Evolutionary conservation across 1,284 basidiomycete genomes (phyloP), one percentile per base, ranked within the genome.

Genomic region (Cutaneotrichosporon sp.): DNA sequence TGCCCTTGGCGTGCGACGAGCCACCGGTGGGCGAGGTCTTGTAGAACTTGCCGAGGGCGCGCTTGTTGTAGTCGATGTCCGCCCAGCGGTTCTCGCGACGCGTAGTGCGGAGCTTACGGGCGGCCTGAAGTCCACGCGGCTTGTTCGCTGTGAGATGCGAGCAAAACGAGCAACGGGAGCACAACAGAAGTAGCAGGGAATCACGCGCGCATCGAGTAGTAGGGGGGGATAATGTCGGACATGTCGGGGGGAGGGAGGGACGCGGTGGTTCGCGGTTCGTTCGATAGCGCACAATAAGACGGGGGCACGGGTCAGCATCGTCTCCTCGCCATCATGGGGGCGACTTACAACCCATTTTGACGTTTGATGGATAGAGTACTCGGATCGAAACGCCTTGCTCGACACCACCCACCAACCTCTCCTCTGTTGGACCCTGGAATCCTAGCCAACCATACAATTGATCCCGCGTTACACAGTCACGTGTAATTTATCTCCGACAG

Each of bases 1-100:
- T 99, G 75, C 97, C 97, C 87, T 99, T 99, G 76, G 97, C 97
- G 84, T 99, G 97, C 75, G 97, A 99, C 63, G 95, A 96, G 75
- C 97, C 97, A 85, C 93, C 97, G 71, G 97, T 99, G 63, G 97
- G 97, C 56, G 97, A 99, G 80, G 97, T 99, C 86, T 97, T 97
- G 90, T 96, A 99, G 83, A 97, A 89, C 86, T 99, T 99, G 73
- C 97, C 97, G 69, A 99, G 90, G 66, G 97, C 96, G 80, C 97
- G 92, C 86, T 99, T 99, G 89, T 99, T 99, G 87, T 97, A 99
- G 66, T 89, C 86, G 83, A 96, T 96, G 85, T 99, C 97, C 84
- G 97, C 94, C 97, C 97, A 99, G 83, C 95, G 91, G 88, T 97
- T 97, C 84, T 90, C 90, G 74, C 94, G 88, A 78, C 97, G 90